Conservation (phyloP, 2,329 filamentous ascomycete species). For the Hymenoscyphus albidus region DNA sequence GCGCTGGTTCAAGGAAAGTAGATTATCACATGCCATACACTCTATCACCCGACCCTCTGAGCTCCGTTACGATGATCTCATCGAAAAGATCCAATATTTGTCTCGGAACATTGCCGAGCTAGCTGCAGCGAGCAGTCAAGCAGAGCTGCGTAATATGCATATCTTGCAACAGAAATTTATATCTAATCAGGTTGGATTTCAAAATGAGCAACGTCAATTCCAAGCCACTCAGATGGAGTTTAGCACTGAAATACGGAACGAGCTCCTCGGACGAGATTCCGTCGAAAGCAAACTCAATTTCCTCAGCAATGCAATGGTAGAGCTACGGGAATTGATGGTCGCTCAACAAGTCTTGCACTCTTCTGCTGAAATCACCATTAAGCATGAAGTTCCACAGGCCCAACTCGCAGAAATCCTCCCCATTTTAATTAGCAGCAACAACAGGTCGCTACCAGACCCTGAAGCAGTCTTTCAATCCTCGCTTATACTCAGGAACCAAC, state of each 20-base stretch:
- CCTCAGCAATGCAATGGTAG: not conserved
- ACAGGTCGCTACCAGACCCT: not conserved
- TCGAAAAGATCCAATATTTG: not conserved
- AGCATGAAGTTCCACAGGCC: not conserved
- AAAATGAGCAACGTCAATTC: not conserved
- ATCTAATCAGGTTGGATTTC: not conserved
- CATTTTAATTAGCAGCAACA: not conserved
- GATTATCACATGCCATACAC: constrained; percentile 9
- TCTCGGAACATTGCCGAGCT: not conserved
- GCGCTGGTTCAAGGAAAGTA: constrained; percentile 19
- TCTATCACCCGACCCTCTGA: constrained; percentile 10
- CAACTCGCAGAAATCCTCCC: not conserved
- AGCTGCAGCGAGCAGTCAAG: not conserved
- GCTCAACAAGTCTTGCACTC: not conserved
- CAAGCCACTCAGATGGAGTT: not conserved
- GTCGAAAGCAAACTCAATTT: not conserved
- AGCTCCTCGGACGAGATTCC: not conserved
- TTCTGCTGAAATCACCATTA: not conserved
- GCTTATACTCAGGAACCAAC: not conserved
- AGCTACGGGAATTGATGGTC: not conserved
- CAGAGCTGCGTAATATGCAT: not conserved
- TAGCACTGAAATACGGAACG: not conserved
- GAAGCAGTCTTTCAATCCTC: not conserved
- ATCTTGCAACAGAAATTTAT: not conserved
- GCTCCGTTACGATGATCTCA: not conserved